Conservation (phyloP, 2,329 filamentous ascomycete genomes). For the Aspergillus novoparasiticus region DNA sequence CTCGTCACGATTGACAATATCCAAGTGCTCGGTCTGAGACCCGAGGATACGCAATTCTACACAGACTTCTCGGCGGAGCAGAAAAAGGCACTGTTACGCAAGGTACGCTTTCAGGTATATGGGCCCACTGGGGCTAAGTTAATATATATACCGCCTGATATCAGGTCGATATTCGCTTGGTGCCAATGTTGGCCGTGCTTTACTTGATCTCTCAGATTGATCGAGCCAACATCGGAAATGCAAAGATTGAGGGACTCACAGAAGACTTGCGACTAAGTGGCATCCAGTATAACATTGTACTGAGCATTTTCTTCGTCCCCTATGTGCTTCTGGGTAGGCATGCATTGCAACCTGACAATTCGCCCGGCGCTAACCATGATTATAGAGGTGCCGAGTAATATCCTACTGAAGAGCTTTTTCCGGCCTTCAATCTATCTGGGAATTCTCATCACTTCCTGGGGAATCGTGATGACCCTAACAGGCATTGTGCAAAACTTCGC, state of each 20-base stretch:
- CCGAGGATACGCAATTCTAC: conserved; percentile 36
- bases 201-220: conserved; percentile 33
- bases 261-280: conserved; percentile 23
- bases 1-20: conserved; percentile 32
- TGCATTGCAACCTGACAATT: not conserved
- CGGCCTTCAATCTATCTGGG: conserved; percentile 31
- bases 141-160: no score
- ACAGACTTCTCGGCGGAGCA: conserved; percentile 27
- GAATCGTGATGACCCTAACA: conserved; percentile 53
- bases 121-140: no score
- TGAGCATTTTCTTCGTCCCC: conserved; percentile 19
- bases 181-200: conserved; percentile 20
- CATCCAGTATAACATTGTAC: conserved; percentile 23
- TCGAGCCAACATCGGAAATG: conserved; percentile 34
- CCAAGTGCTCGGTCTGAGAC: conserved; percentile 31
- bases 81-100: conserved; percentile 20
- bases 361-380: not conserved
- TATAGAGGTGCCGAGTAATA: conserved; percentile 23
- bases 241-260: conserved; percentile 27
- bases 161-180: conserved; percentile 21
- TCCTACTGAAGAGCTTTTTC: conserved; percentile 24
- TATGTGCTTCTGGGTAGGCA: conserved; percentile 15
- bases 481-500: conserved; percentile 49
- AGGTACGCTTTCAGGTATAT: conserved; percentile 5
- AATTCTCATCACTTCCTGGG: conserved; percentile 41